Conservation (phyloP, 2,329 filamentous ascomycete genomes). For the Arthrobotrys megalospora region DNA sequence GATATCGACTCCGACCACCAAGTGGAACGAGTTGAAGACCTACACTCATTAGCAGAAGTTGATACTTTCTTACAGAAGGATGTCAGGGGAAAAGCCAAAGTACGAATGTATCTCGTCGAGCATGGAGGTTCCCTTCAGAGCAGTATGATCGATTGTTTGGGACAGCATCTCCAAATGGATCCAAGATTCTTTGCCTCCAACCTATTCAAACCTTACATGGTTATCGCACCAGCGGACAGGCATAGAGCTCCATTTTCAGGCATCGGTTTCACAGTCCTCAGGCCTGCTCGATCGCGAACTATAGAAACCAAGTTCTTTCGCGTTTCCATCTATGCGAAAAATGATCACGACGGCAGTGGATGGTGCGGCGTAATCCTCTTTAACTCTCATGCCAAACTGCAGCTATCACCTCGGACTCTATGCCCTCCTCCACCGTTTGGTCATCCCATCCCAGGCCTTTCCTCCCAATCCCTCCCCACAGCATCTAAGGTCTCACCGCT, state of each 20-base stretch:
- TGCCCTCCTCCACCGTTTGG: slow-evolving; percentile 63
- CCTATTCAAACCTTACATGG: slow-evolving; percentile 47
- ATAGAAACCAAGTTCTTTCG: slow-evolving; percentile 65
- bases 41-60: slow-evolving; percentile 36
- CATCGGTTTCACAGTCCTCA: slow-evolving; percentile 63
- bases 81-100: slow-evolving; percentile 38
- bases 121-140: slow-evolving; percentile 54
- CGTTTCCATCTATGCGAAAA: slow-evolving; percentile 63
- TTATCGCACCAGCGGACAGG: slow-evolving; percentile 43
- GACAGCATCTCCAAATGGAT: slow-evolving; percentile 51
- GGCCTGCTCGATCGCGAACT: slow-evolving; percentile 41
- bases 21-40: slow-evolving; percentile 32
- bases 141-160: slow-evolving; percentile 61
- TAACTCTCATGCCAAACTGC: slow-evolving; percentile 62
- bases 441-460: slow-evolving; percentile 42
- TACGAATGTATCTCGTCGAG: slow-evolving; percentile 57
- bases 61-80: slow-evolving; percentile 46
- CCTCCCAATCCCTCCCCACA: slow-evolving; percentile 20
- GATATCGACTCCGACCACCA: slow-evolving; percentile 62
- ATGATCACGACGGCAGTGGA: slow-evolving; percentile 62
- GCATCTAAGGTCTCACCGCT: slow-evolving; percentile 8
- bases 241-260: slow-evolving; percentile 52
- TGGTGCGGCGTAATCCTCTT: slow-evolving; percentile 65
- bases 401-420: slow-evolving; percentile 62
- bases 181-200: slow-evolving; percentile 60